Evolutionary conservation across 2,329 filamentous ascomycete genomes (phyloP).

Genomic region (Aureobasidium sp.): DNA sequence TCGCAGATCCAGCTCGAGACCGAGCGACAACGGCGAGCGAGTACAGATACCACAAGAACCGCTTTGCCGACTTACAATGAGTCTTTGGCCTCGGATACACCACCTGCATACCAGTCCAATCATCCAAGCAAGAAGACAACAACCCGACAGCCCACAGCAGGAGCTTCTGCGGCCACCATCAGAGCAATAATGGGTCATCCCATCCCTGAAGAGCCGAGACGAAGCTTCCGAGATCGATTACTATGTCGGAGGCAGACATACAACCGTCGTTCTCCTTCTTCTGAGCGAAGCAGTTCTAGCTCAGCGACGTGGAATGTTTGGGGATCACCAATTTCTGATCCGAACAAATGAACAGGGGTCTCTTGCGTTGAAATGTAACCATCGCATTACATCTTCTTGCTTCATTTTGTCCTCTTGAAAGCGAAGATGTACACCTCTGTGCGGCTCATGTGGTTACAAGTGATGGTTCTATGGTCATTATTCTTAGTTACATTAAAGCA

Average conservation of each 20-base stretch:
- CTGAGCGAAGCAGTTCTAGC: neutral
- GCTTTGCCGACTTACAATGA: neutral
- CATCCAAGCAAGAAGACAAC: neutral
- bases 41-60: neutral
- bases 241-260: neutral
- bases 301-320: neutral
- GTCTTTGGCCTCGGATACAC: neutral
- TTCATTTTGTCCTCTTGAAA: neutral
- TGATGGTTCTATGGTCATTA: neutral
- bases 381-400: too few relatives aligned
- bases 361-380: neutral
- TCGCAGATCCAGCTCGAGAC: neutral
- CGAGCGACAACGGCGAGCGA: neutral
- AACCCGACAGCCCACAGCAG: neutral
- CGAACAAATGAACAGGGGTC: neutral
- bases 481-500: neutral
- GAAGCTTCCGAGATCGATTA: neutral
- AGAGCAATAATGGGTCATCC: neutral
- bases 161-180: neutral
- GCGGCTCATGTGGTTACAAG: neutral
- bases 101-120: neutral
- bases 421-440: neutral
- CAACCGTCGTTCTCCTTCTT: conserved; percentile 4
- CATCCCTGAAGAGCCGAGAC: neutral
- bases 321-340: neutral